These are phyloP conservation scores for Neurospora sp. DNA, from an alignment of 495 filamentous ascomycete species.

Conservation along the genomic window DNA sequence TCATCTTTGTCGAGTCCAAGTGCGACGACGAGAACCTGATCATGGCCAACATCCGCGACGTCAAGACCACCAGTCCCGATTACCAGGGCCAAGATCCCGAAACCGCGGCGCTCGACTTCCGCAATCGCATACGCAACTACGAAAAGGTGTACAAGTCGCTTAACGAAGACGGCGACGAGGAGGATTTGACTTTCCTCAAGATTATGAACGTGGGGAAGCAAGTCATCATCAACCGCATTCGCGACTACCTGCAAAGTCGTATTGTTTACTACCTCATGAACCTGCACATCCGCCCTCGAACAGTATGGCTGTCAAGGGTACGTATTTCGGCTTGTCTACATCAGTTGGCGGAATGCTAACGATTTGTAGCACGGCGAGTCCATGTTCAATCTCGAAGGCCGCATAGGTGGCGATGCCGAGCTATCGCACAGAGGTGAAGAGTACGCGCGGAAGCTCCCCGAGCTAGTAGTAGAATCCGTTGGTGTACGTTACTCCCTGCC, in stretches of 20 bases:
- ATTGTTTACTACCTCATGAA: constrained; percentile 99
- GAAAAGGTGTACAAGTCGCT: constrained; percentile 93
- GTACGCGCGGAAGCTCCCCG: constrained; percentile 74
- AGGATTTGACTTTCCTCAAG: constrained; percentile 83
- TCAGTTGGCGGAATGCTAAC: constrained; percentile 8
- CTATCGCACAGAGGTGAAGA: constrained; percentile 78
- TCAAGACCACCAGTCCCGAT: constrained; percentile 93
- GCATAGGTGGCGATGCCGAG: constrained; percentile 84
- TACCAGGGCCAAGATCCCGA: constrained; percentile 93
- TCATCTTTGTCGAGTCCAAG: constrained; percentile 88
- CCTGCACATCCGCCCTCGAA: constrained; percentile 91
- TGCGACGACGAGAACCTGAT: constrained; percentile 92
- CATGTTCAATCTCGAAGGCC: constrained; percentile 74
- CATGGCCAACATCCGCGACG: constrained; percentile 94
- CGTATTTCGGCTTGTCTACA: constrained; percentile 19
- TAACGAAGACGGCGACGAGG: constrained; percentile 64
- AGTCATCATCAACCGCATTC: constrained; percentile 94
- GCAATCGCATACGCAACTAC: constrained; percentile 89
- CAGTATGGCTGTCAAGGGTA: constrained; percentile 94
- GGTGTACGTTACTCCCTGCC: constrained; percentile 38
- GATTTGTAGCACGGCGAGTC: constrained; percentile 77
- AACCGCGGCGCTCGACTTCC: constrained; percentile 78
- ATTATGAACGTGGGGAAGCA: constrained; percentile 92
- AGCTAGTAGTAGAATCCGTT: constrained; percentile 69
- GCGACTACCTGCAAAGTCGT: constrained; percentile 90